Conservation (phyloP, 1,284 basidiomycete genomes). For the Ceratobasidium sp. region DNA sequence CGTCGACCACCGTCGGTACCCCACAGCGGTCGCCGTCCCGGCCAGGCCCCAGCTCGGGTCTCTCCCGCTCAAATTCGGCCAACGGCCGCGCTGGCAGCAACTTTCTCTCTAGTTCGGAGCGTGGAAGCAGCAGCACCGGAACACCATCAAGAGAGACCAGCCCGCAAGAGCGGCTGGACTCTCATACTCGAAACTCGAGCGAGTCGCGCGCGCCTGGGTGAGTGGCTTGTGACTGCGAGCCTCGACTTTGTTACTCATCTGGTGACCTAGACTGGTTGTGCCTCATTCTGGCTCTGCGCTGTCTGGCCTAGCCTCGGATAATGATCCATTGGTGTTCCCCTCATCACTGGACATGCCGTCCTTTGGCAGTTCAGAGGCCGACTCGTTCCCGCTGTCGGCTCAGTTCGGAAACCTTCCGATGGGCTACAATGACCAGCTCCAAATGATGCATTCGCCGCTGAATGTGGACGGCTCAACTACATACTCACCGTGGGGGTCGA, state of each 20-base stretch:
- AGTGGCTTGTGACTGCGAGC: slow-evolving; percentile 7
- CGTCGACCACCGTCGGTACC: slow-evolving; percentile 45
- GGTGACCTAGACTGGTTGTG: slow-evolving; percentile 26
- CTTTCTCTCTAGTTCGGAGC: slow-evolving; percentile 42
- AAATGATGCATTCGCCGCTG: slow-evolving; percentile 30
- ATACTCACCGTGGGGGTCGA: slow-evolving; percentile 41
- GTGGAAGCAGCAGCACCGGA: slow-evolving; percentile 40
- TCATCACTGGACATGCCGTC: slow-evolving; percentile 39
- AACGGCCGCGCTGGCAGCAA: slow-evolving; percentile 41
- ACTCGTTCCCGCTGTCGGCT: slow-evolving; percentile 45
- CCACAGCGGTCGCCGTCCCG: slow-evolving; percentile 42
- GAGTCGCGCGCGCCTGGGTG: slow-evolving; percentile 43
- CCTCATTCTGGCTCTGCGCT: slow-evolving; percentile 39
- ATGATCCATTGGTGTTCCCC: slow-evolving; percentile 26
- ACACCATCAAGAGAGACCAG: slow-evolving; percentile 44
- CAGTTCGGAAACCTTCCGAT: slow-evolving; percentile 42
- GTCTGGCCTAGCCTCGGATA: slow-evolving; percentile 27
- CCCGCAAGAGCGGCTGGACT: slow-evolving; percentile 37
- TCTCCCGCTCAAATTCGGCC: slow-evolving; percentile 41
- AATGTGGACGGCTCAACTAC: slow-evolving; percentile 33
- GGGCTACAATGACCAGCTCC: slow-evolving; percentile 40
- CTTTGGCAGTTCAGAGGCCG: slow-evolving; percentile 40
- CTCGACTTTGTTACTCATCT: not conserved
- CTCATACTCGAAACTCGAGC: slow-evolving; percentile 38
- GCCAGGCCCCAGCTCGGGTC: slow-evolving; percentile 37